Conservation (phyloP, 139 green algal species). For the Trebouxia sp. region DNA sequence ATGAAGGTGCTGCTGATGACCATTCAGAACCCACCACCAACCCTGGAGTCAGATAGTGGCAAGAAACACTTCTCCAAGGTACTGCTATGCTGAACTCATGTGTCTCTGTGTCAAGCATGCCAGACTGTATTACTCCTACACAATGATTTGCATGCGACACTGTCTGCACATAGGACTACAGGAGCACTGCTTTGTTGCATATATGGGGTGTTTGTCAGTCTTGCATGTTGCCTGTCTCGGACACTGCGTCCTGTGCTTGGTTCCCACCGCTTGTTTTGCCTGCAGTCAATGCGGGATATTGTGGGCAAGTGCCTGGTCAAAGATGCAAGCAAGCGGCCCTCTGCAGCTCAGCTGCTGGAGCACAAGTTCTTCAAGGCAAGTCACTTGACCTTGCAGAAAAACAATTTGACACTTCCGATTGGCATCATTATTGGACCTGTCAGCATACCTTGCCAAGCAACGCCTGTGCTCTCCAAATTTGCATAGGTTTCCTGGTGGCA, state of each 20-base stretch:
- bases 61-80: slow-evolving; percentile 76
- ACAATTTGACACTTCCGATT: no score
- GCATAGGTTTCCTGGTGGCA: no score
- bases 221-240: background rate
- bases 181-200: background rate
- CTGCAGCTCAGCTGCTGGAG: slow-evolving; percentile 92
- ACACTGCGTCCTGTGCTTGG: background rate
- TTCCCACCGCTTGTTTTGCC: background rate
- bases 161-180: no score
- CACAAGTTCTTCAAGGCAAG: slow-evolving; percentile 97
- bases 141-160: no score
- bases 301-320: slow-evolving; percentile 97
- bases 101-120: no score
- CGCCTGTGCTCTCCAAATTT: no score
- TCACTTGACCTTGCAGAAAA: no score
- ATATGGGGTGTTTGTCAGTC: background rate
- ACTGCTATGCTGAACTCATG: background rate
- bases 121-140: no score
- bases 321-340: slow-evolving; percentile 85
- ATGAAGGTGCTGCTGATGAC: slow-evolving; percentile 99
- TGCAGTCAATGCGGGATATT: slow-evolving; percentile 88
- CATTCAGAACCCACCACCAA: slow-evolving; percentile 95
- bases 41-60: slow-evolving; percentile 71
- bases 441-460: no score
- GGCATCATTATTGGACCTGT: no score